phyloP scores from a whole-genome alignment of 495 filamentous ascomycete species.

The Darksidea phi region DNA sequence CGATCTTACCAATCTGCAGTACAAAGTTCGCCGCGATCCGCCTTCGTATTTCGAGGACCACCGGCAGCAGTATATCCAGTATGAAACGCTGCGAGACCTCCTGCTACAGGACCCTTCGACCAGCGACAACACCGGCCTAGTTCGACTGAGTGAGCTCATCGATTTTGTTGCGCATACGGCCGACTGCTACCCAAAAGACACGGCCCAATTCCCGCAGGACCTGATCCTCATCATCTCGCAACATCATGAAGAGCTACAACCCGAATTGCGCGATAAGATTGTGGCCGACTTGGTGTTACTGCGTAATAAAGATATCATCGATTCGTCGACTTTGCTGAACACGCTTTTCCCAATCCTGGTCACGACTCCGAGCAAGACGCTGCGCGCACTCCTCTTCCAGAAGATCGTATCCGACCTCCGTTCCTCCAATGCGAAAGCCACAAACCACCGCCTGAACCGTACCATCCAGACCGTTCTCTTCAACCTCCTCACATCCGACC shows the following conservation, averaged over 20 bases:
- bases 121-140: conserved; percentile 69
- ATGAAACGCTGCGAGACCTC: conserved; percentile 85
- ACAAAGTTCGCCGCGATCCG: conserved; percentile 84
- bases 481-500: conserved; percentile 83
- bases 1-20: conserved; percentile 82
- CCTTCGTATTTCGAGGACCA: conserved; percentile 85
- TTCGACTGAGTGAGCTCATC: conserved; percentile 79
- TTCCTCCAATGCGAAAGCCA: conserved; percentile 76
- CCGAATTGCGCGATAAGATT: conserved; percentile 87
- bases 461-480: conserved; percentile 90
- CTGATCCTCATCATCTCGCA: conserved; percentile 73
- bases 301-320: conserved; percentile 85
- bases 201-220: conserved; percentile 73
- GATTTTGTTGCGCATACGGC: conserved; percentile 90
- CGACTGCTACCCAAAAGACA: conserved; percentile 83
- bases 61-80: conserved; percentile 83
- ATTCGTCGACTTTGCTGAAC: conserved; percentile 78
- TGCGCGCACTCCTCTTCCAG: conserved; percentile 78
- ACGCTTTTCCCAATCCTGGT: conserved; percentile 91
- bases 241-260: conserved; percentile 76
- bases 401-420: conserved; percentile 91
- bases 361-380: conserved; percentile 78
- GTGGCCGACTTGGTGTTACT: conserved; percentile 86
- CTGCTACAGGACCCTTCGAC: conserved; percentile 79
- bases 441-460: conserved; percentile 87